Conservation (phyloP, 2,329 filamentous ascomycete genomes). For the Plectosphaerella plurivora region DNA sequence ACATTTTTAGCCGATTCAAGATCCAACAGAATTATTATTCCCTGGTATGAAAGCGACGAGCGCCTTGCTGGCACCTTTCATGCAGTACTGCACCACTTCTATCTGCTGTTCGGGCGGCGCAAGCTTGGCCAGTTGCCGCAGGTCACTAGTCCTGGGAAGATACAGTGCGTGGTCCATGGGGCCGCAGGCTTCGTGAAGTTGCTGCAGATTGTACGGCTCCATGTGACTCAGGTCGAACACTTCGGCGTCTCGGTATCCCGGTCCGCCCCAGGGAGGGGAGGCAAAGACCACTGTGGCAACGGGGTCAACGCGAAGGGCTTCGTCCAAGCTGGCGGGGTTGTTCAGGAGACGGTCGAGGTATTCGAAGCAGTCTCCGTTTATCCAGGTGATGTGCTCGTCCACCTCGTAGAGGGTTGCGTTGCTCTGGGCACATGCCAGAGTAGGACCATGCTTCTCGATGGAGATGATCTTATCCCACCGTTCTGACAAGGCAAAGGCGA, state of each 20-base stretch:
- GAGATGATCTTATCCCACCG: slow-evolving; percentile 82
- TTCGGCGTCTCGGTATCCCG: slow-evolving; percentile 51
- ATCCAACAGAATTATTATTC: background rate
- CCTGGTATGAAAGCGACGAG: slow-evolving; percentile 58
- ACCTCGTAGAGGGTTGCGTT: slow-evolving; percentile 87
- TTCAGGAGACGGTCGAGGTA: slow-evolving; percentile 48
- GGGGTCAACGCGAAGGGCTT: slow-evolving; percentile 34
- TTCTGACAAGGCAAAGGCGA: slow-evolving; percentile 81
- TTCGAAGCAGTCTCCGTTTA: slow-evolving; percentile 82
- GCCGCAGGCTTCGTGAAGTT: slow-evolving; percentile 60
- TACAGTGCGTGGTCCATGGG: slow-evolving; percentile 66
- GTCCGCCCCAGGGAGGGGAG: slow-evolving; percentile 58
- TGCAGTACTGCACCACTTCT: slow-evolving; percentile 84
- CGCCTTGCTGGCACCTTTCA: slow-evolving; percentile 83
- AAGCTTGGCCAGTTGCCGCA: slow-evolving; percentile 69
- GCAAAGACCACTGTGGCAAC: slow-evolving; percentile 46
- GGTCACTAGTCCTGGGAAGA: slow-evolving; percentile 78
- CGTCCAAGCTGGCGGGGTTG: slow-evolving; percentile 28
- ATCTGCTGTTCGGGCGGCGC: slow-evolving; percentile 50
- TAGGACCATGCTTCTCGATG: slow-evolving; percentile 77
- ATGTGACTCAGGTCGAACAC: slow-evolving; percentile 83
- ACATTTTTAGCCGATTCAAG: no score
- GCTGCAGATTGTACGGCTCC: slow-evolving; percentile 74
- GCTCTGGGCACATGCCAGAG: slow-evolving; percentile 84
- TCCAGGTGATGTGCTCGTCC: slow-evolving; percentile 69